Evolutionary conservation across 306 rosid genomes (phyloP).

Genomic region (Leucaena leucocephala): DNA sequence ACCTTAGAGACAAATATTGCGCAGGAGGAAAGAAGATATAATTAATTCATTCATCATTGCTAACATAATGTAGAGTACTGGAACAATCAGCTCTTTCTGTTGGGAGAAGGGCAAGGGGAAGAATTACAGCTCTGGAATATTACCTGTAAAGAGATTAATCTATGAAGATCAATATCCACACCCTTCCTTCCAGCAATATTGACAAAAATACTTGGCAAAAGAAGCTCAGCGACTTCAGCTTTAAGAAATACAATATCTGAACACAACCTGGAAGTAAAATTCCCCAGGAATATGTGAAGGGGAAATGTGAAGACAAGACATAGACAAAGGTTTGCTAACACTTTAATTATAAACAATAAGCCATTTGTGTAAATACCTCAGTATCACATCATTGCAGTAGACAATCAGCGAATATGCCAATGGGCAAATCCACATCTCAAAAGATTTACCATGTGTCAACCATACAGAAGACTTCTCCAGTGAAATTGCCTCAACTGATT

Average conservation of each 20-base stretch:
- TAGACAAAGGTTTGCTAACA: slow-evolving; percentile 8
- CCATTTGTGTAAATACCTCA: slow-evolving; percentile 55
- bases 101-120: neutral
- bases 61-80: slow-evolving; percentile 3
- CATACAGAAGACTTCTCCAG: slow-evolving; percentile 67
- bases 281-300: slow-evolving; percentile 33
- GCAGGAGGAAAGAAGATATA: slow-evolving; percentile 10
- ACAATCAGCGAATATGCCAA: slow-evolving; percentile 72
- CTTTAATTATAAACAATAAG: slow-evolving; percentile 8
- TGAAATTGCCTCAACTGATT: slow-evolving; percentile 67
- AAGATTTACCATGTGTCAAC: slow-evolving; percentile 74
- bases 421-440: slow-evolving; percentile 84
- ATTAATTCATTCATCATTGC: neutral
- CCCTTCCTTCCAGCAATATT: slow-evolving; percentile 81
- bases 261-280: slow-evolving; percentile 69
- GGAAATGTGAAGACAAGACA: slow-evolving; percentile 18
- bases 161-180: slow-evolving; percentile 65
- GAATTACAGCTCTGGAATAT: slow-evolving; percentile 29
- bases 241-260: slow-evolving; percentile 74
- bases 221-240: slow-evolving; percentile 91
- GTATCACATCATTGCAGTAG: slow-evolving; percentile 72
- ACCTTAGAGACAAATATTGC: slow-evolving; percentile 4
- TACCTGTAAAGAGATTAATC: slow-evolving; percentile 72
- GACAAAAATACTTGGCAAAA: slow-evolving; percentile 75
- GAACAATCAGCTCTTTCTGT: slow-evolving; percentile 15